These are phyloP conservation scores for Gaultheria prostrata DNA, from an alignment of 148 eudicot genomes.

Conservation along the genomic window DNA sequence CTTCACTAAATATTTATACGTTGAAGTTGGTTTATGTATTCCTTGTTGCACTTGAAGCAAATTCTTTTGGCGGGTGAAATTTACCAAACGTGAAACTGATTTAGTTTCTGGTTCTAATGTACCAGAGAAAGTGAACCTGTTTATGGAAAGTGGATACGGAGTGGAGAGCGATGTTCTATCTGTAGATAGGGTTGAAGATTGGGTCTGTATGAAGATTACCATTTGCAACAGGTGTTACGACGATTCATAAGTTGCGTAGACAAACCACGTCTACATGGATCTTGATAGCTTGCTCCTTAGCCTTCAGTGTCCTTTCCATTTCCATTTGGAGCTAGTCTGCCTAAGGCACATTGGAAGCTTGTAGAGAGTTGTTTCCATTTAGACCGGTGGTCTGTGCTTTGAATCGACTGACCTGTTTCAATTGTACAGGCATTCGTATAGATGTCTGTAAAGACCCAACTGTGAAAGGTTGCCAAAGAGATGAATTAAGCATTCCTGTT, in stretches of 20 bases:
- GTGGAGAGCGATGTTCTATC: too few relatives aligned
- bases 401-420: not conserved
- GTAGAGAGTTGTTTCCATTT: constrained; percentile 10
- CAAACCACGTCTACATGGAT: constrained; percentile 35
- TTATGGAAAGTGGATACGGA: too few relatives aligned
- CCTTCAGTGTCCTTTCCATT: constrained; percentile 33
- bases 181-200: too few relatives aligned
- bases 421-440: not conserved
- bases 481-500: not conserved
- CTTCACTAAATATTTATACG: not conserved
- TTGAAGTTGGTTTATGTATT: too few relatives aligned
- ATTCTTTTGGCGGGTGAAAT: too few relatives aligned
- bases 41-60: not conserved
- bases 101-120: too few relatives aligned
- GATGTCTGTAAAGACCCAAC: constrained; percentile 2
- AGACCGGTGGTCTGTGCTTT: not conserved
- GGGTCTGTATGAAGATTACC: too few relatives aligned
- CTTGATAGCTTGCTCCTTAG: constrained; percentile 27
- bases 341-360: constrained; percentile 14
- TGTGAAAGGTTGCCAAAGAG: not conserved
- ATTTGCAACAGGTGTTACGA: too few relatives aligned
- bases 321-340: constrained; percentile 35
- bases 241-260: too few relatives aligned
- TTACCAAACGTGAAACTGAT: too few relatives aligned
- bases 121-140: too few relatives aligned